Base-by-base conservation (phyloP, 257 asterid species). In the Ehretia macrophylla region DNA sequence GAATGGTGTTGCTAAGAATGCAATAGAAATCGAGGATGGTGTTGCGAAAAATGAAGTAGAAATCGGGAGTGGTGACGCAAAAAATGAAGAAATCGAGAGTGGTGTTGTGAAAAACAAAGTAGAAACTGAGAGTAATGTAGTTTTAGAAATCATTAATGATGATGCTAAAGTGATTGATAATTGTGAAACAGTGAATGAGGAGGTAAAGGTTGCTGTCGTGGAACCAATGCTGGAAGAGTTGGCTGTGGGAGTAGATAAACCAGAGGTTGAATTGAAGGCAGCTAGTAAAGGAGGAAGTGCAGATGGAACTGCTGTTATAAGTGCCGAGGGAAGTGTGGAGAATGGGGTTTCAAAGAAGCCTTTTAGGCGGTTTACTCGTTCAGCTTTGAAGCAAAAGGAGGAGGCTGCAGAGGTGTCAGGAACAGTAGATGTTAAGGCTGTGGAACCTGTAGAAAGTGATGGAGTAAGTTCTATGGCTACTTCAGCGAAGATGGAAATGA, bases 311-410 rank as follows among this genome's bases (percentile, higher is more conserved):
- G 51, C 61, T 60, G 38, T 40, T 55, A 49, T 55, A 21, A 81
- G 71, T 60, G 58, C 62, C 52, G 78, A 73, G 55, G 68, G 59
- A 59, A 55, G 50, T 67, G 78, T 27, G 69, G 67, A 71, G 60
- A 45, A 63, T 14, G 58, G 69, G 60, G 39, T 44, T 17, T 45
- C 63, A 27, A 72, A 74, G 71, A 75, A 59, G 63, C 77, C 80
- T 14, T 18, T 51, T 5, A 79, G 80, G 79, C 80, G 95, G 74
- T 61, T 75, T 67, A 87, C 89, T 32, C 88, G 94, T 17, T 78
- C 90, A 39, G 42, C 71, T 39, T 66, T 78, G 71, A 83, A 75
- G 73, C 64, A 60, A 58, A 75, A 53, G 51, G 74, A 59, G 70
- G 78, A 55, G 53, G 59, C 64, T 23, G 51, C 39, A 39, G 81